Base-by-base conservation (phyloP, 331 rosid species). In the Spiraea crenata region DNA sequence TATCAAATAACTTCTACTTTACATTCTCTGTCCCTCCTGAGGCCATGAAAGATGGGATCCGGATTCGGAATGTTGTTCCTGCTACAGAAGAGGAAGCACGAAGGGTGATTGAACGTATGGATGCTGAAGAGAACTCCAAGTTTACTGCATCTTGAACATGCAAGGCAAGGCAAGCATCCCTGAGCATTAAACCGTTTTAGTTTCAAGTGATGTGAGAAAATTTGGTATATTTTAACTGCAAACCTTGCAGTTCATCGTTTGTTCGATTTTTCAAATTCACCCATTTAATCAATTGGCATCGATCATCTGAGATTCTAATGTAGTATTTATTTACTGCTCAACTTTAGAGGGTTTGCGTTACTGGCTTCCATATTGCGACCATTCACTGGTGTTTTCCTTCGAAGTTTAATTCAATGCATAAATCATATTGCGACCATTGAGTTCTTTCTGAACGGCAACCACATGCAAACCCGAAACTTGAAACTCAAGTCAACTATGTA, bases 1-100 rank as follows among this genome's bases (percentile, higher is more conserved):
- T 93, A 46, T 93, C 97, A 58, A 93, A 93, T 82, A 91, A 83
- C 76, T 91, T 93, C 85, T 91, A 91, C 85, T 82, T 93, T 85
- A 89, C 97, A 12, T 93, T 91, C 75, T 85, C 91, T 19, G 86
- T 85, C 54, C 79, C 71, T 55, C 86, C 88, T 0, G 92, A 80
- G 69, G 87, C 90, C 48, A 58, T 82, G 20, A 83, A 76, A 62
- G 83, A 81, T 42, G 90, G 95, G 16, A 67, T 80, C 80, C 87
- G 73, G 64, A 76, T 91, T 74, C 81, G 92, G 50, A 83, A 68
- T 12, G 97, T 89, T 16, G 97, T 93, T 81, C 99, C 96, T 9
- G 85, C 80, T 12, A 87, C 97, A 4, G 95, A 89, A 80, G 97
- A 86, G 84, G 99, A 91, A 86, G 97, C 96, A 60, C 57, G 67